Evolutionary conservation across 148 eudicot species (phyloP).

Genomic region (Fagopyrum homotropicum): DNA sequence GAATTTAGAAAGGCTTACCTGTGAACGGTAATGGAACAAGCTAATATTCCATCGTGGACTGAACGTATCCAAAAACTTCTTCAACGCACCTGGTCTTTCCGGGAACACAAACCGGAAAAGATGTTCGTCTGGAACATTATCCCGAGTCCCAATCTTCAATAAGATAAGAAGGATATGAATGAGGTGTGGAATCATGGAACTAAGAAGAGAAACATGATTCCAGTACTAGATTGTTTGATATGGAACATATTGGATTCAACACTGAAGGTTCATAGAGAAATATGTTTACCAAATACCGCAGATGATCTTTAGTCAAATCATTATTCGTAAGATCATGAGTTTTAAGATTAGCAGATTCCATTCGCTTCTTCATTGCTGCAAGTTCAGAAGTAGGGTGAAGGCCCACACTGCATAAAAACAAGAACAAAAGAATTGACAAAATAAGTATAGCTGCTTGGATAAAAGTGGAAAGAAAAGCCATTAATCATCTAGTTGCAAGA

Average conservation of each 20-base stretch:
- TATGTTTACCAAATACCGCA: constrained; percentile 74
- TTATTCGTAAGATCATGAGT: constrained; percentile 69
- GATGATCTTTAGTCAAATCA: constrained; percentile 96
- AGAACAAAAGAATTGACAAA: background rate
- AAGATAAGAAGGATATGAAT: background rate
- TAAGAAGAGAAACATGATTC: background rate
- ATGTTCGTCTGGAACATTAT: constrained; percentile 62
- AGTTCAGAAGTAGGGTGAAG: constrained; percentile 75
- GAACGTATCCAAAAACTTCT: constrained; percentile 74
- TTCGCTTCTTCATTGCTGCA: constrained; percentile 57
- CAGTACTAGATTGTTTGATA: background rate
- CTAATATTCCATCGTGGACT: constrained; percentile 97
- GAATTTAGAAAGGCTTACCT: constrained; percentile 35
- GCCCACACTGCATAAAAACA: constrained; percentile 68
- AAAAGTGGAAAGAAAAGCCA: background rate
- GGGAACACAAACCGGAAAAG: constrained; percentile 86
- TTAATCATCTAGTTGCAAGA: background rate
- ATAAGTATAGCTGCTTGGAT: background rate
- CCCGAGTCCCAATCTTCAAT: constrained; percentile 78
- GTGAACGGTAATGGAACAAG: constrained; percentile 90
- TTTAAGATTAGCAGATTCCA: constrained; percentile 65
- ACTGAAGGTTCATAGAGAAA: constrained; percentile 5
- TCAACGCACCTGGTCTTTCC: constrained; percentile 85
- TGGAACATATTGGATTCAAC: background rate
- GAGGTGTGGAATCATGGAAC: background rate